Evolutionary conservation across 352 stramenopile genomes (phyloP), one percentile per base, ranked within the genome.

Genomic region (Phytophthora megakarya): DNA sequence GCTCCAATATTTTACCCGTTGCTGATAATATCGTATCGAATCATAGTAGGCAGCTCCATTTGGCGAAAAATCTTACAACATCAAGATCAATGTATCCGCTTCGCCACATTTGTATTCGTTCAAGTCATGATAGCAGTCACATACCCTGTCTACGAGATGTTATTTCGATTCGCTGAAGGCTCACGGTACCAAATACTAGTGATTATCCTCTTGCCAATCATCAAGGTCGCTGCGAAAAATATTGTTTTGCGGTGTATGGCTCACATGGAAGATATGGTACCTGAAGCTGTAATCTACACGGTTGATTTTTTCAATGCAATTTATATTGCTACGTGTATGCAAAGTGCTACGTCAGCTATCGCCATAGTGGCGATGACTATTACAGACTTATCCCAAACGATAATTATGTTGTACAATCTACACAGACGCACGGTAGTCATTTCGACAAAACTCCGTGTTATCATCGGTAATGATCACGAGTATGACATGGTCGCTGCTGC

Each of bases 171-270:
- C 15, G 37, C 28, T 5, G 42, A 53, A 22, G 38, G 33, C 4
- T 48, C 48, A 3, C 39, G 23, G 3, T 66, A 61, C 9, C 46
- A 71, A 18, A 5, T 61, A 22, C 18, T 57, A 0, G 58, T 51
- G 15, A 46, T 72, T 42, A 3, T 67, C 10, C 13, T 73, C 0
- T 49, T 80, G 1, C 49, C 64, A 1, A 18, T 76, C 0, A 62
- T 82, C 3, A 77, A 77, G 42, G 30, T 72, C 0, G 1, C 53
- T 4, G 46, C 80, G 6, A 65, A 58, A 19, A 61, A 63, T 40
- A 32, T 65, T 18, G 38, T 73, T n/a, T 16, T 56, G 10, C 35
- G 38, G 9, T 61, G 28, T 16, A 55, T 35, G n/a, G 26, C 32
- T 18, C 53, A 70, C 12, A 28, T 60, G 5, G 65, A 65, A 18